phyloP scores from a whole-genome alignment of 805 yeast genomes.

The Wickerhamiella galacta region DNA sequence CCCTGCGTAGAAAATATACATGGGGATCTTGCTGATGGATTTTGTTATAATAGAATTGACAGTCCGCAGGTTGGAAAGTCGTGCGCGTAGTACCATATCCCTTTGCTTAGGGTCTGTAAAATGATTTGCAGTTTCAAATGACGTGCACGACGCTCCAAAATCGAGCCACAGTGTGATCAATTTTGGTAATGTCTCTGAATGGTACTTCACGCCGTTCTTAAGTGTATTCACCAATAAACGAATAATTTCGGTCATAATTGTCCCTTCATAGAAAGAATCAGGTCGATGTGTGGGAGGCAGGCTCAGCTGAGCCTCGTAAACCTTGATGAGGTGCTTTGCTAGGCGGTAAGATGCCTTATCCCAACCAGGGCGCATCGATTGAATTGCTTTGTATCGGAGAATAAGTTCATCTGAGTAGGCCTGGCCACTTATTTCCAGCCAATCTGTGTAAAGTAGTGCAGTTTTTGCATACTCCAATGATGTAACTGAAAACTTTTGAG shows the following conservation, averaged over 20 bases:
- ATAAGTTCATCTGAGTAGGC: constrained; percentile 60
- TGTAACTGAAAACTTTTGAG: constrained; percentile 1
- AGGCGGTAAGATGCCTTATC: constrained; percentile 67
- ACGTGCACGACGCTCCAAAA: constrained; percentile 27
- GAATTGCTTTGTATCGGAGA: constrained; percentile 47
- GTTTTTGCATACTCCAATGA: constrained; percentile 24
- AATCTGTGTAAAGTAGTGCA: constrained; percentile 66
- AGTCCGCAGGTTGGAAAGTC: too few relatives aligned
- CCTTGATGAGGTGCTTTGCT: constrained; percentile 63
- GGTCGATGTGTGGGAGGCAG: constrained; percentile 19
- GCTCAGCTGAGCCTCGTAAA: constrained; percentile 48
- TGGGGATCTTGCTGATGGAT: constrained; percentile 31
- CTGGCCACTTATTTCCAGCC: constrained; percentile 79
- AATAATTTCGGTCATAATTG: constrained; percentile 38
- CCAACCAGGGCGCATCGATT: constrained; percentile 39
- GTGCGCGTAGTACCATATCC: background rate
- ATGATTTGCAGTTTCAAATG: constrained; percentile 3
- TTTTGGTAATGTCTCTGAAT: constrained; percentile 1
- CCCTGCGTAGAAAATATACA: constrained; percentile 61
- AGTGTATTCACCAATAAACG: constrained; percentile 42
- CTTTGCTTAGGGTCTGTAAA: background rate
- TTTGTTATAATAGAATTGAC: constrained; percentile 16
- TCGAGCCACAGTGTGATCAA: constrained; percentile 76
- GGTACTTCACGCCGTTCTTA: constrained; percentile 42
- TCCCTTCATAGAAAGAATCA: constrained; percentile 20